phyloP scores from a whole-genome alignment of 768 basidiomycete species.

The Hydnum rufescens region DNA sequence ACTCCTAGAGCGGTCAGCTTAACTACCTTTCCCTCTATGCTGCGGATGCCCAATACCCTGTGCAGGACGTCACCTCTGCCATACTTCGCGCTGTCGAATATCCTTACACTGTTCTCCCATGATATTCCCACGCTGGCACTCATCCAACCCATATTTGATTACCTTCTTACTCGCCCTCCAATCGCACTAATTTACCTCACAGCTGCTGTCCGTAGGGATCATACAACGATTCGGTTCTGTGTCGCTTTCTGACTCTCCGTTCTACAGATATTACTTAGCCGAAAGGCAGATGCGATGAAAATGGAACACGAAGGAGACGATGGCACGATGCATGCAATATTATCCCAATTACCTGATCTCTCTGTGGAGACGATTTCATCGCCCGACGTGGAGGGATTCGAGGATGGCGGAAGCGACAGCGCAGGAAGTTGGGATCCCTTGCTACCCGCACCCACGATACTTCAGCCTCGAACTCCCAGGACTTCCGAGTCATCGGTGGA shows the following conservation, averaged over 20 bases:
- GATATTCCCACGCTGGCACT: constrained; percentile 78
- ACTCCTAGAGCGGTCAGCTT: constrained; percentile 35
- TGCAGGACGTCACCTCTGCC: constrained; percentile 56
- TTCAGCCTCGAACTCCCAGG: background rate
- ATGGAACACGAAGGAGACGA: constrained; percentile 55
- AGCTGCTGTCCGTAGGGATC: constrained; percentile 39
- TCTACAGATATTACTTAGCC: constrained; percentile 45
- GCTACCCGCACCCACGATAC: background rate
- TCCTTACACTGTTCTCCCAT: constrained; percentile 82
- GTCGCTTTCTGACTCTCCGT: background rate
- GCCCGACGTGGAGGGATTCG: background rate
- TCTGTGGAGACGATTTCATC: constrained; percentile 5
- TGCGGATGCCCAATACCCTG: background rate
- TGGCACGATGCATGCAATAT: constrained; percentile 56
- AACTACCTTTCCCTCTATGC: background rate
- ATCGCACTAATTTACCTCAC: constrained; percentile 65
- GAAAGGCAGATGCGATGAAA: constrained; percentile 43
- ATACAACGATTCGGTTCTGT: background rate
- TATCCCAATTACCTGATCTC: constrained; percentile 17
- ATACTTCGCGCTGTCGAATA: constrained; percentile 76
- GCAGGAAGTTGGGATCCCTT: background rate
- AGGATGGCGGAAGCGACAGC: background rate
- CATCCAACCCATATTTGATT: constrained; percentile 86
- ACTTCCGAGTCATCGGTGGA: constrained; percentile 2
- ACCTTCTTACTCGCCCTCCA: constrained; percentile 63